Conservation (phyloP, 805 yeast genomes). For the Kazachstania africana region DNA sequence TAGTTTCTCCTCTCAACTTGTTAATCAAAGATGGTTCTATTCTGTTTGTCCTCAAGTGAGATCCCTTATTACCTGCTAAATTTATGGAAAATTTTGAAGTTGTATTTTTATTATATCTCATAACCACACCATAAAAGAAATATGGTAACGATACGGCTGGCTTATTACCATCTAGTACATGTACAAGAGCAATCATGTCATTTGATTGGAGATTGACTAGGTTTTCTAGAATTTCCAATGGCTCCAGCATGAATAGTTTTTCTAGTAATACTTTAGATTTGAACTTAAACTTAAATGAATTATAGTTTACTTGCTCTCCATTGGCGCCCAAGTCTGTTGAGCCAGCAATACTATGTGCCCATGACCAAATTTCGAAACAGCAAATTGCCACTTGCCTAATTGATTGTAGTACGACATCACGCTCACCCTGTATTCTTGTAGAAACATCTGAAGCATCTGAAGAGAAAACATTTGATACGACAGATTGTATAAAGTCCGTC, state of each 20-base stretch:
- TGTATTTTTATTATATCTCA: slow-evolving; percentile 16
- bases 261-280: slow-evolving; percentile 57
- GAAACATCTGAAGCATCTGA: slow-evolving; percentile 27
- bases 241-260: slow-evolving; percentile 51
- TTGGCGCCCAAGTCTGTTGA: slow-evolving; percentile 2
- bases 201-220: slow-evolving; percentile 32
- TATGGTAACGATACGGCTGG: slow-evolving; percentile 65
- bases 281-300: slow-evolving; percentile 53
- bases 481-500: slow-evolving; percentile 23
- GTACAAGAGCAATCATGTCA: slow-evolving; percentile 30
- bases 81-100: slow-evolving; percentile 13
- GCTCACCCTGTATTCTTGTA: slow-evolving; percentile 32
- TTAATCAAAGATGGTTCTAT: slow-evolving; percentile 35
- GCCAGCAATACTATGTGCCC: slow-evolving; percentile 26
- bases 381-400: slow-evolving; percentile 47
- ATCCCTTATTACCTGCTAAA: background rate
- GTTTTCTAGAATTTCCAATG: slow-evolving; percentile 60
- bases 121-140: slow-evolving; percentile 34
- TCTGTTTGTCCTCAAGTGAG: too few species aligned
- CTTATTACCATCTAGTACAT: slow-evolving; percentile 74
- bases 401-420: slow-evolving; percentile 47
- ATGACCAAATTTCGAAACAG: slow-evolving; percentile 59
- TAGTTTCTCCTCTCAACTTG: slow-evolving; percentile 32
- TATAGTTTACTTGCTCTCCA: slow-evolving; percentile 26
- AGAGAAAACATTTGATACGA: slow-evolving; percentile 27